Base-by-base conservation (phyloP, 495 filamentous ascomycete species). In the Neurospora terricola region DNA sequence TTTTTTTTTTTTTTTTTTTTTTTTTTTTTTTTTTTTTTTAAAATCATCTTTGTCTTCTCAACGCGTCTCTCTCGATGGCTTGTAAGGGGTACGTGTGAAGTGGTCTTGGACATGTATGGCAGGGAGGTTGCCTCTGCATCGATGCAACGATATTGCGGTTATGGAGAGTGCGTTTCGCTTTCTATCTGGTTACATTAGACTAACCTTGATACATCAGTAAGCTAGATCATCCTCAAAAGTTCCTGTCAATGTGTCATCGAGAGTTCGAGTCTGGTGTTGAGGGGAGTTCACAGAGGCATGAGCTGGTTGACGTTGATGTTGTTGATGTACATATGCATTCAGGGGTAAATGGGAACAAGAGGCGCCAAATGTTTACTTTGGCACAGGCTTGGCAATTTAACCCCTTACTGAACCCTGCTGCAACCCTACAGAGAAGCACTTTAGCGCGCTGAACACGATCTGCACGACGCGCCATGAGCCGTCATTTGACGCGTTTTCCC, bases 401-500 rank as follows among this genome's bases (percentile, higher is more conserved):
- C 27, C 27, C 54, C 54, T 66, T 66, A 8, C 1, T 62, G 54
- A 62, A 62, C 54, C 54, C 48, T 59, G 21, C 48, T 5, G 48
- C 2, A 30, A 30, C 48, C 48, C 27, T 62, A 27, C 54, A 34
- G 12, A 5, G 7, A 66, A 34, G 27, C 54, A 66, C 54, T 66
- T 66, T 66, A 66, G 54, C 54, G 54, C 54, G 54, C 54, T 66
- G 14, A 9, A 66, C 27, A 18, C 54, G 54, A 66, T 66, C 27
- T 34, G 54, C 70, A 71, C 42, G 70, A 71, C 70, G 42, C 70
- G 70, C 70, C 40, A 8, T 38, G 70, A 30, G 70, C 70, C 37
- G 48, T 2, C 30, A 70, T 66, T 66, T 66, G 54, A 69, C 76
- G 76, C 73, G 76, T 76, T 70, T 62, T 74, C 76, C 74, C 73